These are phyloP conservation scores for Acorus calamus DNA, from an alignment of 106 monocot species.

Conservation along the genomic window DNA sequence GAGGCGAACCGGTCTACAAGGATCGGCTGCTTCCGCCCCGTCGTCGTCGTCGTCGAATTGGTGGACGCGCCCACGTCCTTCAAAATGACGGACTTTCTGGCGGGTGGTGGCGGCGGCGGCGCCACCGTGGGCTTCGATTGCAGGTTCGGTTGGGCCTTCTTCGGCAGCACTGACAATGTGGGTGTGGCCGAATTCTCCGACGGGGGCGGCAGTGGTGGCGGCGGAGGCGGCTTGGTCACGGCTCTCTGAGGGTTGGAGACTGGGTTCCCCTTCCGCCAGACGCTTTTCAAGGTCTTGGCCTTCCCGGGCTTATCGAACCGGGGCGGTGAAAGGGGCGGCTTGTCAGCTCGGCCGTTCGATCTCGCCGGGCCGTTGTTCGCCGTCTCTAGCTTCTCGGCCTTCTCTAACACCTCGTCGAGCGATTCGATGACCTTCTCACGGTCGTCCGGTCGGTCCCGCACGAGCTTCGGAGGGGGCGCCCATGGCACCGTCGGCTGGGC, in stretches of 20 bases:
- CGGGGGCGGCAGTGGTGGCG: constrained; percentile 5
- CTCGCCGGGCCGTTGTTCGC: neutral
- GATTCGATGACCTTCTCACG: constrained; percentile 68
- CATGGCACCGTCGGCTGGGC: constrained; percentile 19
- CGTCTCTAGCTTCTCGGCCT: constrained; percentile 80
- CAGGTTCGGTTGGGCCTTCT: constrained; percentile 29
- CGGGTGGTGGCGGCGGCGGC: constrained; percentile 18
- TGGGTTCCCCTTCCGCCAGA: constrained; percentile 91
- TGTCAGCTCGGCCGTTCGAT: constrained; percentile 6
- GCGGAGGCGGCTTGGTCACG: constrained; percentile 19
- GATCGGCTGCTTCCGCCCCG: constrained; percentile 36
- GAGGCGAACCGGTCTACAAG: constrained; percentile 79
- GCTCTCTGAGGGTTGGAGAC: constrained; percentile 59
- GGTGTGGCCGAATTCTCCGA: too few relatives aligned
- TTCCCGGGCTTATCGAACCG: constrained; percentile 11
- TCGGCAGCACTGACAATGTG: too few relatives aligned
- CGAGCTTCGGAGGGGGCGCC: constrained; percentile 7
- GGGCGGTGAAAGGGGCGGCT: neutral
- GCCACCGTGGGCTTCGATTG: constrained; percentile 33
- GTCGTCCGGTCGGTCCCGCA: constrained; percentile 20
- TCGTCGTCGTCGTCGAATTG: too few relatives aligned
- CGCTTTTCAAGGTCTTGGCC: constrained; percentile 80
- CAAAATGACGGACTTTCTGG: too few relatives aligned
- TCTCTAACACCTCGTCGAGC: constrained; percentile 76
- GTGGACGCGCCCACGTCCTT: too few relatives aligned